Base-by-base conservation (phyloP, 805 yeast species). In the Alloascoidea hylecoeti region DNA sequence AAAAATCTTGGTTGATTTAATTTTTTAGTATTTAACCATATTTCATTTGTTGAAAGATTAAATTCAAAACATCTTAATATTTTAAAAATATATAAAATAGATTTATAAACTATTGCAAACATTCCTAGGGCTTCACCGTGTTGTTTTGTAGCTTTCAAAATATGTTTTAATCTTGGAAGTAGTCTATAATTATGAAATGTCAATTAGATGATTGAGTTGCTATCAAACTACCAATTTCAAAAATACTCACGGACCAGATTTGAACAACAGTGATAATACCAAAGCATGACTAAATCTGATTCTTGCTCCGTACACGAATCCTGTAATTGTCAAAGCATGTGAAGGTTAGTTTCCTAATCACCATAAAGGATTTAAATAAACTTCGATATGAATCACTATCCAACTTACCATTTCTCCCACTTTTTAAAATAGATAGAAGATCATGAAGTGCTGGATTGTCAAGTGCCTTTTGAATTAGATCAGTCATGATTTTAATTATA, bases 251-350 rank as follows among this genome's bases (percentile, higher is more conserved):
- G 73, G 67, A 3, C 78, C 78, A 28, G 66, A 59, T 36, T 72
- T 57, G 49, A 73, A 76, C 17, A 76, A 57, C 19, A 74, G 52
- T 36, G 71, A 68, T 54, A 75, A 75, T 35, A 75, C 83, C 37
- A 75, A 50, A 1, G 81, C 76, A 53, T 75, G 83, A 37, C 75
- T 68, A 48, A 76, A 74, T 37, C 83, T 58, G 33, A 75, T 56
- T 46, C 70, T 66, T 3, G 76, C 77, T 2, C 83, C 83, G 43
- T 75, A 75, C 4, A 72, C 73, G 4, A 69, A 57, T 15, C 77
- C 76, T 45, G n/a, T n/a, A 23, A 9, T 9, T 23, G 30, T 23
- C n/a, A n/a, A 23, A 9, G n/a, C 9, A n/a, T n/a, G n/a, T n/a
- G n/a, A 23, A 9, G 30, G 30, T 23, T 23, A 23, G 30, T 9